phyloP scores from a whole-genome alignment of 176 grass and related monocot genomes.

The Carex scoparia region DNA sequence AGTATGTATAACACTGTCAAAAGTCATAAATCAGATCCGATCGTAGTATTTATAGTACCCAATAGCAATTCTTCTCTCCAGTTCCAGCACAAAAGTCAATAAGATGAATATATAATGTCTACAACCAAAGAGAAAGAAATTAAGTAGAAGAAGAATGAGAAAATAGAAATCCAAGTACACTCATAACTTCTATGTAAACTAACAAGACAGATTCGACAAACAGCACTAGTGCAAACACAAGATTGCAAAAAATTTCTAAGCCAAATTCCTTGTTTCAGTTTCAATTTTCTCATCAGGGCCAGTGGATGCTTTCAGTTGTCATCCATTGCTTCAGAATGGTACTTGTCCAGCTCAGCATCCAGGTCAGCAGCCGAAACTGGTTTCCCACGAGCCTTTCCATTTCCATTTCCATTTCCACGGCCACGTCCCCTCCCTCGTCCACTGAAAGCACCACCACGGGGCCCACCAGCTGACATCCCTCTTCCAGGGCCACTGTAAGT shows the following conservation, averaged over 20 bases:
- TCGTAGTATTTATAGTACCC: neutral
- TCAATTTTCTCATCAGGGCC: slow-evolving; percentile 5
- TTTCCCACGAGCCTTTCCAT: slow-evolving; percentile 30
- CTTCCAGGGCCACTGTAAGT: slow-evolving; percentile 39
- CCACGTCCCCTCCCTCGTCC: slow-evolving; percentile 31
- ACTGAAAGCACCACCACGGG: slow-evolving; percentile 28
- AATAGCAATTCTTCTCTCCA: slow-evolving; percentile 1
- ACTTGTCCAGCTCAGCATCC: slow-evolving; percentile 76
- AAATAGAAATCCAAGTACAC: neutral
- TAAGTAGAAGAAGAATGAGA: neutral
- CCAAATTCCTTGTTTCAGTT: neutral
- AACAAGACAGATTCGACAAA: neutral
- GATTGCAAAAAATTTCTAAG: neutral
- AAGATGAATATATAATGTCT: slow-evolving; percentile 4
- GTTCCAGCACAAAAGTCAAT: neutral
- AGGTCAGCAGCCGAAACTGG: slow-evolving; percentile 55
- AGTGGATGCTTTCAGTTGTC: slow-evolving; percentile 37
- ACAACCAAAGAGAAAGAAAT: neutral
- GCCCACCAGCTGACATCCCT: slow-evolving; percentile 30
- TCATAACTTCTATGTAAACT: slow-evolving; percentile 2
- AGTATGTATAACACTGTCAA: neutral
- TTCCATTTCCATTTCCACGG: slow-evolving; percentile 35
- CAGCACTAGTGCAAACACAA: neutral
- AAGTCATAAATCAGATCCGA: neutral
- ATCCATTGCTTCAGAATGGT: slow-evolving; percentile 50